A percentile compares a stretch with the other conserved stretches of the same genome.
phyloP scores from a whole-genome alignment of 108 stramenopile species.

The Skeletonema menzelii region DNA sequence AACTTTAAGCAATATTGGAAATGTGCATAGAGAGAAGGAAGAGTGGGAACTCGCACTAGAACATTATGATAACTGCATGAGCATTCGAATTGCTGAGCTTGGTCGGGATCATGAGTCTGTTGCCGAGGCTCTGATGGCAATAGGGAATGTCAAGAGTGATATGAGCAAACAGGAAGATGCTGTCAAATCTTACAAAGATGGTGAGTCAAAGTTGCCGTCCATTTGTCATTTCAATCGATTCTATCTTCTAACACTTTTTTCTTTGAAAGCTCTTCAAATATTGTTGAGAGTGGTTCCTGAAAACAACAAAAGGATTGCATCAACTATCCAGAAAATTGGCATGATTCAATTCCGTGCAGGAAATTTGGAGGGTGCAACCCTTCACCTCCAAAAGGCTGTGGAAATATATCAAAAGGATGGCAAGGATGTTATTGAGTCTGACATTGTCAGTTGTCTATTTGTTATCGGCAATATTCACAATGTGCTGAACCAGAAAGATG shows the following conservation, averaged over 20 bases:
- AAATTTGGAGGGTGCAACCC: slow-evolving; percentile 51
- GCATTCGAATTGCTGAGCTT: slow-evolving; percentile 60
- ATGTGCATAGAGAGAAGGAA: slow-evolving; percentile 68
- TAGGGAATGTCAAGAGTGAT: slow-evolving; percentile 70
- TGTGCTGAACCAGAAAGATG: slow-evolving; percentile 44
- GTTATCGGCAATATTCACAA: slow-evolving; percentile 75
- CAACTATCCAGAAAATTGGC: slow-evolving; percentile 67
- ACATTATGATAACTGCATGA: slow-evolving; percentile 72
- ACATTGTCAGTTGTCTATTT: slow-evolving; percentile 62
- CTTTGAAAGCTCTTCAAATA: slow-evolving; percentile 41
- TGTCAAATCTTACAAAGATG: slow-evolving; percentile 64
- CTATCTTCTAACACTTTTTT: background rate
- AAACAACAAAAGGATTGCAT: slow-evolving; percentile 59
- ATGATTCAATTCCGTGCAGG: slow-evolving; percentile 62
- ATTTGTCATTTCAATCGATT: background rate
- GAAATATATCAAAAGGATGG: slow-evolving; percentile 54
- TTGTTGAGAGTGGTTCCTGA: slow-evolving; percentile 27
- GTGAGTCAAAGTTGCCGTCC: slow-evolving; percentile 35
- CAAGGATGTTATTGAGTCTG: slow-evolving; percentile 38
- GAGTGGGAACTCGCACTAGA: slow-evolving; percentile 59
- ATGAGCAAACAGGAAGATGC: slow-evolving; percentile 56
- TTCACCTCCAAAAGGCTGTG: slow-evolving; percentile 58
- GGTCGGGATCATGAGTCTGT: slow-evolving; percentile 68
- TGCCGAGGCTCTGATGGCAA: slow-evolving; percentile 65
- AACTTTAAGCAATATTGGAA: slow-evolving; percentile 76